Evolutionary conservation across 176 grass and related monocot species (phyloP), one percentile per base, ranked within the genome.

Genomic region (Otatea glauca): DNA sequence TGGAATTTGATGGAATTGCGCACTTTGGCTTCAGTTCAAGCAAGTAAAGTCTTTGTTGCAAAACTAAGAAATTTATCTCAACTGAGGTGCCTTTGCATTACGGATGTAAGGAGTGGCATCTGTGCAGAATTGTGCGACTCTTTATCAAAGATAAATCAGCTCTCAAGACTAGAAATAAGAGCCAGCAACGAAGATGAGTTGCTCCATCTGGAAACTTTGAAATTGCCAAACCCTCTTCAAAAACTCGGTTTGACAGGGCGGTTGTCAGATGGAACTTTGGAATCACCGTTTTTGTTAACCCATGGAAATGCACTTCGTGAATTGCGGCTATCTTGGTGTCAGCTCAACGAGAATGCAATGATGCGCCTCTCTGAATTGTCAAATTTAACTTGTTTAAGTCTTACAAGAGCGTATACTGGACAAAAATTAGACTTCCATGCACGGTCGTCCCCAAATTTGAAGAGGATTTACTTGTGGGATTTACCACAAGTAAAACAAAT

Each of bases 1-100:
- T 74, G 80, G 76, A 29, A 92, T 48, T 34, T 91, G 17, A 91
- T 82, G 58, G 85, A 81, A 9, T 76, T 91, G 66, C 88, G 76
- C 72, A 79, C 70, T 60, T 24, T 91, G 67, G 14, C 53, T 41
- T 65, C 64, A 27, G 27, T 87, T 1, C 25, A 76, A 41, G 85
- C 88, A 65, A 90, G 73, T 68, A 71, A 81, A 70, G 7, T 62
- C 3, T 72, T 88, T 50, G 79, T 88, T 65, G 66, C 63, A 61
- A 69, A 79, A 60, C 58, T 91, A 20, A 62, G 24, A 41, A 38
- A 86, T 69, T 81, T 94, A 65, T 81, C 78, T 44, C 79, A 91
- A 8, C 47, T 91, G 13, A 94, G 83, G 63, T 47, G 55, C 24
- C 27, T 94, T 43, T 48, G 61, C 35, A 74, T 94, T 80, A 54